Evolutionary conservation across 75 land plant species (phyloP), one percentile per base, ranked within the genome.

Genomic region (Pinus taeda): DNA sequence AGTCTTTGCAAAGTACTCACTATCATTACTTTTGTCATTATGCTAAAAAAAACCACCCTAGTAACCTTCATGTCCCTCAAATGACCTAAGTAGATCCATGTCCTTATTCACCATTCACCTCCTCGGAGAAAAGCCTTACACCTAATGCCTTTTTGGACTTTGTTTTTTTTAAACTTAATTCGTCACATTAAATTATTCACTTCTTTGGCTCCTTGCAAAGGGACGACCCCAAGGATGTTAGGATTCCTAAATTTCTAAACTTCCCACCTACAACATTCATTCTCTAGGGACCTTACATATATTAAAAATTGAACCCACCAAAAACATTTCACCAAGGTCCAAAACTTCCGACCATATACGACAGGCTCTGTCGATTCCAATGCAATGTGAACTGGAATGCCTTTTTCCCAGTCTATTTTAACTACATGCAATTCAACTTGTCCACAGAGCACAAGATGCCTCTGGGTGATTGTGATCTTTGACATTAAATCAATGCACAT

Each of bases 311-410:
- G 15, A 29, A 11, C 14, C 36, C 13, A 6, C 33, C 15, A 30
- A 65, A 5, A 39, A 30, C 69, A 36, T 65, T 33, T 39, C 20
- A 65, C 36, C 33, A 65, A 3, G 39, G 69, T 65, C 69, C 69
- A 37, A 33, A 33, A 33, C 42, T 30, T 36, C 69, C 69, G 69
- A 65, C 69, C 69, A 65, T 65, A 65, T 65, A 65, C 69, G 69
- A 65, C 69, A 65, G 18, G 0, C 18, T 33, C 20, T 65, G 39
- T 65, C 69, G 36, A 65, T 65, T 65, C 36, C 69, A 33, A 65
- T 65, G 69, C 39, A 65, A 65, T 60, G 12, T 62, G 14, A 62
- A 62, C 24, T 11, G 29, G 30, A 24, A 62, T 62, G 24, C 65
- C 29, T 62, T 62, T 29, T 62, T n/a, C 62, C 62, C 11, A n/a